Evolutionary conservation across 2,329 filamentous ascomycete genomes (phyloP).

Genomic region (Colletotrichum brevisporum): DNA sequence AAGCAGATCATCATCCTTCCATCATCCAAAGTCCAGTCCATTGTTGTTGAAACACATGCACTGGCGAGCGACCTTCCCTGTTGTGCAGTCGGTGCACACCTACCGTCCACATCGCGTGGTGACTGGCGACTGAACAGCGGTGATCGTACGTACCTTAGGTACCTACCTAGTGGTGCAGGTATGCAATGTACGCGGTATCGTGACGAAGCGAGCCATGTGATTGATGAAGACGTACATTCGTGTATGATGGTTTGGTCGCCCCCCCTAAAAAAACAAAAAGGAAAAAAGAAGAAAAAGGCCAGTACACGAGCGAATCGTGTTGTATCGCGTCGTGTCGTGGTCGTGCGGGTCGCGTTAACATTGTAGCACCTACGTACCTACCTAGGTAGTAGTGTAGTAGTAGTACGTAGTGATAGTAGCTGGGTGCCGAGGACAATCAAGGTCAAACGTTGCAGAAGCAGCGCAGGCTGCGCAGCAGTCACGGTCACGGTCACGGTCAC

Average conservation of each 20-base stretch:
- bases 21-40: neutral
- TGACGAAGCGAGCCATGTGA: slow-evolving; percentile 12
- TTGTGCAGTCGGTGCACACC: neutral
- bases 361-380: no score
- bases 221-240: neutral
- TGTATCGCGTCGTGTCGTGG: no score
- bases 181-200: no score
- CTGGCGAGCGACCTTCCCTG: slow-evolving; percentile 20
- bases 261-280: slow-evolving; percentile 19
- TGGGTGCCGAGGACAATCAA: slow-evolving; percentile 13
- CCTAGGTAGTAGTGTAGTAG: no score
- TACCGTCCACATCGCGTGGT: no score
- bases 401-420: no score
- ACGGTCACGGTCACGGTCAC: slow-evolving; percentile 22
- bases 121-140: no score
- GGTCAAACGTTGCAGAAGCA: slow-evolving; percentile 36
- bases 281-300: no score
- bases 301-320: neutral
- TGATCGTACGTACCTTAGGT: no score
- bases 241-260: neutral
- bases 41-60: slow-evolving; percentile 35
- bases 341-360: no score
- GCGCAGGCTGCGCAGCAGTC: slow-evolving; percentile 31
- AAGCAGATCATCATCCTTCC: no score
- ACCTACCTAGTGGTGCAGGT: no score